These are phyloP conservation scores for Rhizopogon hawkerae DNA, from an alignment of 1,284 basidiomycete species.

Conservation along the genomic window DNA sequence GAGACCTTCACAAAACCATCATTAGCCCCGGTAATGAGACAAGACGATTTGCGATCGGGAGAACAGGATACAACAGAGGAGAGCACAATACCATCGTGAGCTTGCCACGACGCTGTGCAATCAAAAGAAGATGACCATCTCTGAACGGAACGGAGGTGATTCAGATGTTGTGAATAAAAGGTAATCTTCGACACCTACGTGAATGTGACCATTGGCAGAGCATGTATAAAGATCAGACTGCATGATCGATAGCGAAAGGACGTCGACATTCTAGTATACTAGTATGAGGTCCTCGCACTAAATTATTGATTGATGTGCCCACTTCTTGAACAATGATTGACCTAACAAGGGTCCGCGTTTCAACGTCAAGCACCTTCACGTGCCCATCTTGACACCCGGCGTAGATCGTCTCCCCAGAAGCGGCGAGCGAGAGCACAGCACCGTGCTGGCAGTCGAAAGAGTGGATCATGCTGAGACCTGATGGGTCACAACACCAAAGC, in stretches of 20 bases:
- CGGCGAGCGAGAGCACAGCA: constrained; percentile 74
- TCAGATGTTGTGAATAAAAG: constrained; percentile 3
- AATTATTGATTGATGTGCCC: constrained; percentile 9
- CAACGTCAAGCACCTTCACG: constrained; percentile 87
- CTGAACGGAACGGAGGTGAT: constrained; percentile 27
- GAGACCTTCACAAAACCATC: constrained; percentile 75
- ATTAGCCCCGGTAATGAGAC: constrained; percentile 76
- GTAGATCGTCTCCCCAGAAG: constrained; percentile 74
- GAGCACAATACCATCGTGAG: constrained; percentile 76
- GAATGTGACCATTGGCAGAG: constrained; percentile 74
- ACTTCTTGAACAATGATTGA: constrained; percentile 82
- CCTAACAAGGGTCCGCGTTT: constrained; percentile 79
- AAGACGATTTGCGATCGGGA: constrained; percentile 27
- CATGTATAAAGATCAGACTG: constrained; percentile 76
- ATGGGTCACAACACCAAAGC: constrained; percentile 66
- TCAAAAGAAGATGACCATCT: constrained; percentile 79
- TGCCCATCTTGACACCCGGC: constrained; percentile 92
- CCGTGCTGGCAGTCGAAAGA: constrained; percentile 60
- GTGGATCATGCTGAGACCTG: constrained; percentile 41
- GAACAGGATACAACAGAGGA: constrained; percentile 54
- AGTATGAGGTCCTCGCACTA: constrained; percentile 1
- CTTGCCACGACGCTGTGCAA: constrained; percentile 72
- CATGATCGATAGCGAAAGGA: constrained; percentile 71
- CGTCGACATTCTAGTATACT: constrained; percentile 52
- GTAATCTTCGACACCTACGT: constrained; percentile 36